Percentiles rank a stretch among this genome's conserved stretches.
Conservation (phyloP, 345 rosid species). For the Gossypium australe region DNA sequence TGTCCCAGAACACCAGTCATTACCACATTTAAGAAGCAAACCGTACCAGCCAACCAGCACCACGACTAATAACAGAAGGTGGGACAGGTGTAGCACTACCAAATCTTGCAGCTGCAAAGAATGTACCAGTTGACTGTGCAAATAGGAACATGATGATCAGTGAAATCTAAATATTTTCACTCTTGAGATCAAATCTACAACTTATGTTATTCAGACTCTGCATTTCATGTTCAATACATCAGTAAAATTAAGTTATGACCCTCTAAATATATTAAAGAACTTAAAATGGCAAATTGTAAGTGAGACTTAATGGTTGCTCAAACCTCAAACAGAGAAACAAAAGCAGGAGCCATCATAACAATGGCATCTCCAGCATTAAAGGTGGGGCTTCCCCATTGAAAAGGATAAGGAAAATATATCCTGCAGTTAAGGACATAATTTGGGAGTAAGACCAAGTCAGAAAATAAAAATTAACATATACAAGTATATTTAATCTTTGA, state of each 20-base stretch:
- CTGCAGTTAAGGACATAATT: constrained; percentile 26
- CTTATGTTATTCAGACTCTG: background rate
- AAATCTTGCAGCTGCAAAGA: constrained; percentile 55
- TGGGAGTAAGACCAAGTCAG: background rate
- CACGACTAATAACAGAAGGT: constrained; percentile 62
- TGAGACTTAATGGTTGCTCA: background rate
- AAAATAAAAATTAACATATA: background rate
- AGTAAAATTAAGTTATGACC: background rate
- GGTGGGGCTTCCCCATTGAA: constrained; percentile 75
- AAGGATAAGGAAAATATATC: constrained; percentile 65
- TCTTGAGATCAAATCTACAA: background rate
- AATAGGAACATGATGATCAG: background rate
- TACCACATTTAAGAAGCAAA: background rate
- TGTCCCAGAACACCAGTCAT: background rate
- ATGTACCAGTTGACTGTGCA: constrained; percentile 60
- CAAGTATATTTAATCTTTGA: background rate
- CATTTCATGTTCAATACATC: background rate
- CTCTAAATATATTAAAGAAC: background rate
- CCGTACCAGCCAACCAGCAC: constrained; percentile 56
- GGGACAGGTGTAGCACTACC: constrained; percentile 75
- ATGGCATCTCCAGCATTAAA: constrained; percentile 50
- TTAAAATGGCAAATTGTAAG: background rate
- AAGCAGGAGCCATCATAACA: constrained; percentile 63
- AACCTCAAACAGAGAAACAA: constrained; percentile 72
- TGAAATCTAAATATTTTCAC: background rate